These are phyloP conservation scores for Ophiostoma sp. DNA, from an alignment of 2,329 filamentous ascomycete genomes.

Conservation along the genomic window DNA sequence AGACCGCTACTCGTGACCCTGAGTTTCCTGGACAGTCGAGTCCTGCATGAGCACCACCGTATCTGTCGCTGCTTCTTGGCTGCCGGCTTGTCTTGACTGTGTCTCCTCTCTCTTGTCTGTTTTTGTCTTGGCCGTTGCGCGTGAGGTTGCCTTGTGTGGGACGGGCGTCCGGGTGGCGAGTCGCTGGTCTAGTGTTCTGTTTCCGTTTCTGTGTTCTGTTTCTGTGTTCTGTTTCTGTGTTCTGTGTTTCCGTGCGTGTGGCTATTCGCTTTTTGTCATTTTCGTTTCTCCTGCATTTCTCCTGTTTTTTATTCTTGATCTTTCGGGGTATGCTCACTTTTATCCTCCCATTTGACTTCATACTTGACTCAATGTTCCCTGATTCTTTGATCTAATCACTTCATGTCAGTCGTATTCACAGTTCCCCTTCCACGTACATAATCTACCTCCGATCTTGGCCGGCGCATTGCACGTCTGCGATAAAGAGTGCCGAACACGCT, in stretches of 20 bases:
- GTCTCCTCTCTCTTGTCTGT: not conserved
- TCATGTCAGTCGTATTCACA: not conserved
- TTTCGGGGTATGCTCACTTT: not conserved
- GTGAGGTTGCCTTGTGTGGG: not conserved
- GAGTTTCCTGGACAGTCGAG: no score
- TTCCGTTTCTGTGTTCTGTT: not conserved
- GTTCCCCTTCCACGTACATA: no score
- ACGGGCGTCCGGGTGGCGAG: conserved; percentile 8
- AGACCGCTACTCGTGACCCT: no score
- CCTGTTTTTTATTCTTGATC: not conserved
- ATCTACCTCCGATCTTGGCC: no score
- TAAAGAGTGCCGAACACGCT: conserved; percentile 14
- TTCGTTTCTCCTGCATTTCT: not conserved
- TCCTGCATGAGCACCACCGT: no score
- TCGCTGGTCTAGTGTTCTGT: not conserved
- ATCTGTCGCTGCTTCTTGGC: not conserved
- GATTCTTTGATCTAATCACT: not conserved
- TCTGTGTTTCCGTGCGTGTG: not conserved
- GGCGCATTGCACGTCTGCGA: not conserved
- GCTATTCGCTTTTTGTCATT: not conserved
- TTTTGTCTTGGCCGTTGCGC: not conserved
- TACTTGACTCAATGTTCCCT: not conserved
- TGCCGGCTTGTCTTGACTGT: not conserved
- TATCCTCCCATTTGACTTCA: not conserved
- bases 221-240: not conserved